A percentile compares a stretch with the other conserved stretches of the same genome.
Conservation (phyloP, 495 filamentous ascomycete species). For the Aspergillus affinis region DNA sequence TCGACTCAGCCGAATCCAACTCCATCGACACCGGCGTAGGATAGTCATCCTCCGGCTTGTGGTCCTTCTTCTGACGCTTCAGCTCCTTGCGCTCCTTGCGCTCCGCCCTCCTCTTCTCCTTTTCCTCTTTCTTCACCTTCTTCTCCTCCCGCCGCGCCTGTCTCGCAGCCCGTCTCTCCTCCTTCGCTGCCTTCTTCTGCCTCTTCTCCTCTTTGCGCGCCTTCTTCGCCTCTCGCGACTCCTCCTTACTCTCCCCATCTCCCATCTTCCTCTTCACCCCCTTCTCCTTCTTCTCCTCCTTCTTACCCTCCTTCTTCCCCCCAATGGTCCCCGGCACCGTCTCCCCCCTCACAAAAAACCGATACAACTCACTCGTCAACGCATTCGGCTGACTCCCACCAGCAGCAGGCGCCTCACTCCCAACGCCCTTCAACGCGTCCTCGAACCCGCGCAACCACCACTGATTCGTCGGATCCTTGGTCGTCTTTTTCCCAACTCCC, state of each 20-base stretch:
- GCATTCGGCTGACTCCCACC: constrained; percentile 30
- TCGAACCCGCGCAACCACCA: constrained; percentile 86
- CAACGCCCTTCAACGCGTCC: constrained; percentile 68
- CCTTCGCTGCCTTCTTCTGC: constrained; percentile 31
- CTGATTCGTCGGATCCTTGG: constrained; percentile 60
- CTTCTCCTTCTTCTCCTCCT: constrained; percentile 33
- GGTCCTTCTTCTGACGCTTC: constrained; percentile 24
- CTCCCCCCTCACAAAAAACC: constrained; percentile 76
- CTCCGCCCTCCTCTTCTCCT: constrained; percentile 25
- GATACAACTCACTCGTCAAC: constrained; percentile 66
- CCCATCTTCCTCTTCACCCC: constrained; percentile 20
- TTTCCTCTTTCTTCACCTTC: constrained; percentile 1
- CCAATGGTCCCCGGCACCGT: constrained; percentile 65
- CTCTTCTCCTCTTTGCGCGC: constrained; percentile 26
- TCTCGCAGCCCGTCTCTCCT: constrained; percentile 35
- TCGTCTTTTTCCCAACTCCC: constrained; percentile 69
- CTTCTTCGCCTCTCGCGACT: constrained; percentile 28
- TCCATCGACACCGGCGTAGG: constrained; percentile 43
- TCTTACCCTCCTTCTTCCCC: constrained; percentile 12
- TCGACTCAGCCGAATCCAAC: constrained; percentile 21
- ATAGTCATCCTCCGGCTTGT: constrained; percentile 32
- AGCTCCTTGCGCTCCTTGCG: constrained; percentile 22
- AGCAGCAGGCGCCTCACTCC: constrained; percentile 15
- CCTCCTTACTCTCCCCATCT: constrained; percentile 23
- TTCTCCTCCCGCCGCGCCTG: constrained; percentile 21